These are phyloP conservation scores for Saitozyma sp. DNA, from an alignment of 768 basidiomycete genomes.

Conservation along the genomic window DNA sequence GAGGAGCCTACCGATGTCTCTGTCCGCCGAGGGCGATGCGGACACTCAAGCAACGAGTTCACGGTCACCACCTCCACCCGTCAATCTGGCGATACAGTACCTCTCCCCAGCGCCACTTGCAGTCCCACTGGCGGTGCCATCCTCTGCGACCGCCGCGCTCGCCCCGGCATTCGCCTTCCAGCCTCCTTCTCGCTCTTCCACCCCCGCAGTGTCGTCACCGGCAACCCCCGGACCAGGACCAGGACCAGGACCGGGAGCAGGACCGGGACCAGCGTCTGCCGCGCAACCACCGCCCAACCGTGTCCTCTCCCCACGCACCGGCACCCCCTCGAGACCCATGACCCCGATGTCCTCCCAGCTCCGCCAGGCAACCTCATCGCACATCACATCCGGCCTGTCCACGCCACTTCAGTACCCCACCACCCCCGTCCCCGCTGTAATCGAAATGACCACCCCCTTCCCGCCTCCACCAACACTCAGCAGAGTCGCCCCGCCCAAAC, in stretches of 20 bases:
- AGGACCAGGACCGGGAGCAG: background rate
- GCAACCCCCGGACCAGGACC: background rate
- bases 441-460: conserved; percentile 11
- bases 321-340: conserved; percentile 20
- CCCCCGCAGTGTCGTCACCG: background rate
- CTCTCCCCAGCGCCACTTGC: conserved; percentile 13
- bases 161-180: background rate
- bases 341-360: conserved; percentile 34
- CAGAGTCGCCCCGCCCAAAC: background rate
- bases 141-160: background rate
- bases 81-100: conserved; percentile 31
- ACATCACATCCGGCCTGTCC: background rate
- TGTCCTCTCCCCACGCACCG: conserved; percentile 8
- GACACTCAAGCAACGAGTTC: conserved; percentile 9
- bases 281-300: background rate
- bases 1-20: background rate
- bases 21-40: conserved; percentile 5
- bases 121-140: background rate
- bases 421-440: too few relatives aligned
- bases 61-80: conserved; percentile 11
- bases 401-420: too few relatives aligned
- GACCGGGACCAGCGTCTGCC: background rate
- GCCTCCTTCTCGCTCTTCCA: background rate
- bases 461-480: conserved; percentile 25
- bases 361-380: conserved; percentile 23